These are phyloP conservation scores for Nephelium lappaceum DNA, from an alignment of 345 rosid species.

Conservation along the genomic window DNA sequence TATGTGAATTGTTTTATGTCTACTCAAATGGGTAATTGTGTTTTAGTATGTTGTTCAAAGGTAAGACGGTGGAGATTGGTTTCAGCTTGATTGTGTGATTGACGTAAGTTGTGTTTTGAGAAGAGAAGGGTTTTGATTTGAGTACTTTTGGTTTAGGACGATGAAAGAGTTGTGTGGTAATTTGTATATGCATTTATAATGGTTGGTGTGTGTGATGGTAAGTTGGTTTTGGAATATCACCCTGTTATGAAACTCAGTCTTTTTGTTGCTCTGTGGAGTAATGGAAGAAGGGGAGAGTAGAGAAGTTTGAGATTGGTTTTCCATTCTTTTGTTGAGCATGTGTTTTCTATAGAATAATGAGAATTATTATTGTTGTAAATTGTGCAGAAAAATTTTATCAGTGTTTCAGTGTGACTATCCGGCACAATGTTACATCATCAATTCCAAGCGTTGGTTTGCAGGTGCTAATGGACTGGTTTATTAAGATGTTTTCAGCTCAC, in stretches of 20 bases:
- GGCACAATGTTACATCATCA: constrained; percentile 73
- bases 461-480: constrained; percentile 38
- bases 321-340: neutral
- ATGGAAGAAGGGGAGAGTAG: neutral
- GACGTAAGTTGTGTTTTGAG: neutral
- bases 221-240: neutral
- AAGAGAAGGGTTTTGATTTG: neutral
- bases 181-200: neutral
- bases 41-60: neutral
- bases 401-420: constrained; percentile 57
- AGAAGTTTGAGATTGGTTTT: neutral
- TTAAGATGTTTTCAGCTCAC: neutral
- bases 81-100: neutral
- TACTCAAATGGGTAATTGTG: neutral
- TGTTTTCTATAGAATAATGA: neutral
- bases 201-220: neutral
- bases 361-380: neutral
- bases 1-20: neutral
- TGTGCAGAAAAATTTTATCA: constrained; percentile 38
- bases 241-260: neutral
- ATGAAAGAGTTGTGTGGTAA: neutral
- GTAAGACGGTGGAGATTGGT: neutral
- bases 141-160: neutral
- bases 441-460: constrained; percentile 82
- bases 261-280: neutral